These are phyloP conservation scores for Myxozyma melibiosi DNA, from an alignment of 805 yeast species.

Conservation along the genomic window DNA sequence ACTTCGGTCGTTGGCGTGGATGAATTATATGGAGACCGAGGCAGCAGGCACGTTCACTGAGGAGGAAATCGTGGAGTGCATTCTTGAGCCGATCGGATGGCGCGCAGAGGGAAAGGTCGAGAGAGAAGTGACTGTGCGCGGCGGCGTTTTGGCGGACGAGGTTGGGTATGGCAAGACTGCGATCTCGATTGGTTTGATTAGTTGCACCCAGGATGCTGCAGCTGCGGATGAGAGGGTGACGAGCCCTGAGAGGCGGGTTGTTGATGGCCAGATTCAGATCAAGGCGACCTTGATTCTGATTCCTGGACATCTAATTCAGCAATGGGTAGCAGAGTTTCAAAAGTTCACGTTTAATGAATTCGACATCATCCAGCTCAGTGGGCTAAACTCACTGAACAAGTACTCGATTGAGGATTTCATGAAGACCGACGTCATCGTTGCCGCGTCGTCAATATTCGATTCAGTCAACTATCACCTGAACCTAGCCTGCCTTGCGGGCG, in stretches of 20 bases:
- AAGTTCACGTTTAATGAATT: constrained; percentile 12
- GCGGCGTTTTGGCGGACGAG: constrained; percentile 20
- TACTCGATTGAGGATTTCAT: constrained; percentile 9
- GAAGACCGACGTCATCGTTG: constrained; percentile 13
- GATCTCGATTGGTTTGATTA: constrained; percentile 14
- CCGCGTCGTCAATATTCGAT: constrained; percentile 13
- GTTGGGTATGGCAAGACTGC: constrained; percentile 24
- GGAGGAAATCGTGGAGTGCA: constrained; percentile 14
- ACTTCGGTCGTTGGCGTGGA: constrained; percentile 16
- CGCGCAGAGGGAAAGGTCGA: constrained; percentile 17
- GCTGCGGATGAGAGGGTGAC: background rate
- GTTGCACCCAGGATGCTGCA: constrained; percentile 12
- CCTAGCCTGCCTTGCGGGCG: constrained; percentile 14
- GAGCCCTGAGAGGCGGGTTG: background rate
- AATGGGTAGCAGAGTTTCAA: constrained; percentile 13
- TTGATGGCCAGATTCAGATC: constrained; percentile 6
- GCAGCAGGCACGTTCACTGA: constrained; percentile 6
- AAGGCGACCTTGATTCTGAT: constrained; percentile 17
- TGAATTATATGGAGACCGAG: constrained; percentile 12
- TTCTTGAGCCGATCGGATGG: constrained; percentile 19
- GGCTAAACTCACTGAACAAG: background rate
- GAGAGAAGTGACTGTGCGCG: constrained; percentile 12
- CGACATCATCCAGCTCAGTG: background rate
- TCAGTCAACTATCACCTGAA: constrained; percentile 4
- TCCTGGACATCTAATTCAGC: constrained; percentile 16